Conservation (phyloP, 192 early-diverging fungal genomes). For the Coemansia guatemalensis region DNA sequence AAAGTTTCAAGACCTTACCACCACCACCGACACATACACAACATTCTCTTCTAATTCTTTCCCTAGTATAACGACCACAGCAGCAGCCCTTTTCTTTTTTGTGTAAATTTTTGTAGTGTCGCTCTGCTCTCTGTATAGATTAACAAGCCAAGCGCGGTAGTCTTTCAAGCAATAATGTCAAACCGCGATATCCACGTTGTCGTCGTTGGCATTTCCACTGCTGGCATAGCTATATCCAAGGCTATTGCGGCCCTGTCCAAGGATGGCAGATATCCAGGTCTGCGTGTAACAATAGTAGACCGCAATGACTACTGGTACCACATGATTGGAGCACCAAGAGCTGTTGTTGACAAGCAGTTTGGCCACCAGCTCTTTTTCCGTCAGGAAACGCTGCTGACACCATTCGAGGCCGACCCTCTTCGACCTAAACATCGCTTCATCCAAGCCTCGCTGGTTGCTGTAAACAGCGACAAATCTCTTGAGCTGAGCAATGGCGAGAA, state of each 20-base stretch:
- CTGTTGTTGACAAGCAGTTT: slow-evolving; percentile 52
- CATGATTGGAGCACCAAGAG: slow-evolving; percentile 54
- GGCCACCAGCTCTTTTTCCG: slow-evolving; percentile 55
- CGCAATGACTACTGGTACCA: slow-evolving; percentile 55
- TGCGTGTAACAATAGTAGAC: slow-evolving; percentile 56
- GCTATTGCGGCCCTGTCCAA: slow-evolving; percentile 28
- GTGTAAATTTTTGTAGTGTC: no score
- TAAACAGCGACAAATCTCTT: slow-evolving; percentile 40
- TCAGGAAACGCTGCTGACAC: slow-evolving; percentile 35
- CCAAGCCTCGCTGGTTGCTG: slow-evolving; percentile 47
- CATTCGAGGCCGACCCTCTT: slow-evolving; percentile 15
- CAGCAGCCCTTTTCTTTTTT: no score
- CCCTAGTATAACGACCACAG: no score
- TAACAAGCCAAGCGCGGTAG: no score
- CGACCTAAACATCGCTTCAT: slow-evolving; percentile 49
- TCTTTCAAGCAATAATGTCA: no score
- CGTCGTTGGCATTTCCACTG: slow-evolving; percentile 54
- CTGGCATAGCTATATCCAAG: slow-evolving; percentile 51
- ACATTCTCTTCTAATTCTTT: no score
- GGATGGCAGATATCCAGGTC: slow-evolving; percentile 29
- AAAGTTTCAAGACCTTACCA: no score
- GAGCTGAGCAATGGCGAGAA: slow-evolving; percentile 52
- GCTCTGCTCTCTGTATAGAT: no score
- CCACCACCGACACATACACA: no score
- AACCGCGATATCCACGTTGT: slow-evolving; percentile 51